A percentile compares a stretch with the other conserved stretches of the same genome.
Conservation (phyloP, 2,329 filamentous ascomycete species). For the Aspergillus tanneri region DNA sequence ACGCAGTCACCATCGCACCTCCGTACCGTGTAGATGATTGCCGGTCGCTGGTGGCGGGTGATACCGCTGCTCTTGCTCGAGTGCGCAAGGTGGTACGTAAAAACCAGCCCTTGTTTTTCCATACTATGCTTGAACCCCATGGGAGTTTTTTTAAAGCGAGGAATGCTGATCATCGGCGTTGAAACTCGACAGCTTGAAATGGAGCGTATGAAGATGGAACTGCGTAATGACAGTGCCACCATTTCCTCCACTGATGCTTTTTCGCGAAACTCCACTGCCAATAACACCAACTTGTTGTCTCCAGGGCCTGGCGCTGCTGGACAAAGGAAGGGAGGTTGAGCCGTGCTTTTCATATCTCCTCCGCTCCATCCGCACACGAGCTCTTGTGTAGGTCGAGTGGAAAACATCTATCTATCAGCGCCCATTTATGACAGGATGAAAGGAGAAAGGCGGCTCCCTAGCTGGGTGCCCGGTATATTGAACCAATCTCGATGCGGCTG, state of each 20-base stretch:
- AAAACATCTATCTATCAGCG: conserved; percentile 2
- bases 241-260: conserved; percentile 36
- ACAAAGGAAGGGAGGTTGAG: conserved; percentile 34
- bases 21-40: conserved; percentile 61
- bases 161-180: conserved; percentile 5
- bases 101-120: no score
- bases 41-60: conserved; percentile 40
- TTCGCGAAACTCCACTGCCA: conserved; percentile 15
- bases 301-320: conserved; percentile 27
- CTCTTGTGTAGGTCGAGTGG: background rate
- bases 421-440: background rate
- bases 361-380: background rate
- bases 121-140: no score
- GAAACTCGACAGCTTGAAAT: conserved; percentile 47
- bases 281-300: conserved; percentile 20
- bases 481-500: background rate
- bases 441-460: background rate
- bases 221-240: conserved; percentile 43
- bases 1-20: conserved; percentile 58
- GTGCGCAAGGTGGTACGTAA: conserved; percentile 51
- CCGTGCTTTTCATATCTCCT: background rate
- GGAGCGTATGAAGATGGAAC: conserved; percentile 50
- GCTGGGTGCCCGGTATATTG: background rate
- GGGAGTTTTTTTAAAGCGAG: no score
- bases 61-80: conserved; percentile 43